Conservation (phyloP, 441 rosid species). For the Pelargonium citronellum region DNA sequence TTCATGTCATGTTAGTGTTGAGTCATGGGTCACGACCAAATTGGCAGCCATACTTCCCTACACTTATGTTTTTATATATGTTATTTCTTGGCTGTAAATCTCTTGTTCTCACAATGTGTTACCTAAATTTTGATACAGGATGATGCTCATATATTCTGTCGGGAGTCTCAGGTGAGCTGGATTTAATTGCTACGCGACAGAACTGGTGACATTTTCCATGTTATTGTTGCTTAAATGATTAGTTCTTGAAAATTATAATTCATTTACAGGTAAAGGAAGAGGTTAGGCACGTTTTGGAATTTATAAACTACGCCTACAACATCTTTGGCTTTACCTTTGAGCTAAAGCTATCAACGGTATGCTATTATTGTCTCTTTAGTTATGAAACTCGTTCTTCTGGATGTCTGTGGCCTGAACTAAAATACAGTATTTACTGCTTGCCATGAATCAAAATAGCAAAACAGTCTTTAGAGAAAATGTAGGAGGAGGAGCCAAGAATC, state of each 20-base stretch:
- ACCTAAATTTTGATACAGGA: slow-evolving; percentile 50
- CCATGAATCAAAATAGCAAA: too few relatives aligned
- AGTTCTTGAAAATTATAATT: slow-evolving; percentile 11
- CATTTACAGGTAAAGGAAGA: slow-evolving; percentile 72
- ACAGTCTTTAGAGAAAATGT: too few relatives aligned
- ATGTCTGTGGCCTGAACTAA: neutral
- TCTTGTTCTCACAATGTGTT: slow-evolving; percentile 3
- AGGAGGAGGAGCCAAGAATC: neutral
- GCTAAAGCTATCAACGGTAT: slow-evolving; percentile 89
- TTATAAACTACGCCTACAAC: slow-evolving; percentile 61
- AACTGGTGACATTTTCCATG: neutral
- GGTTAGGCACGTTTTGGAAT: slow-evolving; percentile 76
- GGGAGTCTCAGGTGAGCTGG: slow-evolving; percentile 63
- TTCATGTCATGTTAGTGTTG: too few relatives aligned
- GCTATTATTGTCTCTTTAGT: slow-evolving; percentile 9
- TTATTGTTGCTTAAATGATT: slow-evolving; percentile 14
- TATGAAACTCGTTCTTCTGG: neutral
- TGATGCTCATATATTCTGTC: slow-evolving; percentile 97
- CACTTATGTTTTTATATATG: neutral
- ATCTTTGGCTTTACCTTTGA: slow-evolving; percentile 89
- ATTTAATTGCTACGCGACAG: slow-evolving; percentile 14
- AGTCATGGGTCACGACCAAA: neutral
- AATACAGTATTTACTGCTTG: neutral
- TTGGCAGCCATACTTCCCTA: too few relatives aligned
- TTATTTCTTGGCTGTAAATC: neutral